Conservation (phyloP, 768 basidiomycete genomes). For the Lactarius hengduanensis region DNA sequence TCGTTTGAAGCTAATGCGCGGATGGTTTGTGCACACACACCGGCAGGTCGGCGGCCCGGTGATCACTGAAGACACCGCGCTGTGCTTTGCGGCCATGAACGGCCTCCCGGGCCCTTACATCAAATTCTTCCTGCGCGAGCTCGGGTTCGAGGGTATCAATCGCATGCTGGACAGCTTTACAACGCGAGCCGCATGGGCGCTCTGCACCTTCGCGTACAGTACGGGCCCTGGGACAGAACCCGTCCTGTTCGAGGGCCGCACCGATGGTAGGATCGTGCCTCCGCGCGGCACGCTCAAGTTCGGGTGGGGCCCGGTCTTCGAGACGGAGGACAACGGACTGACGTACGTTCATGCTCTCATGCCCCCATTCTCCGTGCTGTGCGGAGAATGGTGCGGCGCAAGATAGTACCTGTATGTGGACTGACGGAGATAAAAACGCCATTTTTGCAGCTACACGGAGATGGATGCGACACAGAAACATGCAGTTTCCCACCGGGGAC, state of each 20-base stretch:
- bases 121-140: slow-evolving; percentile 80
- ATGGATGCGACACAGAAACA: slow-evolving; percentile 66
- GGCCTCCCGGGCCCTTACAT: slow-evolving; percentile 97
- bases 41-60: slow-evolving; percentile 50
- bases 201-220: slow-evolving; percentile 96
- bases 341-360: slow-evolving; percentile 52
- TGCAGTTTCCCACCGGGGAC: slow-evolving; percentile 61
- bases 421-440: not conserved
- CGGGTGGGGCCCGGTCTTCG: slow-evolving; percentile 91
- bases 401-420: not conserved
- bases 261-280: slow-evolving; percentile 86
- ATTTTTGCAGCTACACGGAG: slow-evolving; percentile 56
- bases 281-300: slow-evolving; percentile 75
- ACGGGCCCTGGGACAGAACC: slow-evolving; percentile 79
- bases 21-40: not conserved
- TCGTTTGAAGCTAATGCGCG: not conserved
- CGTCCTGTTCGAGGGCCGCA: slow-evolving; percentile 81
- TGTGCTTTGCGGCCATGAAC: slow-evolving; percentile 87
- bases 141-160: slow-evolving; percentile 92
- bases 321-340: slow-evolving; percentile 70
- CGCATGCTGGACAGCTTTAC: slow-evolving; percentile 74
- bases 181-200: slow-evolving; percentile 77
- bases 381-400: not conserved
- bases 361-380: not conserved
- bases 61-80: slow-evolving; percentile 91